A percentile compares a stretch with the other conserved stretches of the same genome.
These are phyloP conservation scores for Solanum chiquidenum DNA, from an alignment of 257 asterid species.

Conservation along the genomic window DNA sequence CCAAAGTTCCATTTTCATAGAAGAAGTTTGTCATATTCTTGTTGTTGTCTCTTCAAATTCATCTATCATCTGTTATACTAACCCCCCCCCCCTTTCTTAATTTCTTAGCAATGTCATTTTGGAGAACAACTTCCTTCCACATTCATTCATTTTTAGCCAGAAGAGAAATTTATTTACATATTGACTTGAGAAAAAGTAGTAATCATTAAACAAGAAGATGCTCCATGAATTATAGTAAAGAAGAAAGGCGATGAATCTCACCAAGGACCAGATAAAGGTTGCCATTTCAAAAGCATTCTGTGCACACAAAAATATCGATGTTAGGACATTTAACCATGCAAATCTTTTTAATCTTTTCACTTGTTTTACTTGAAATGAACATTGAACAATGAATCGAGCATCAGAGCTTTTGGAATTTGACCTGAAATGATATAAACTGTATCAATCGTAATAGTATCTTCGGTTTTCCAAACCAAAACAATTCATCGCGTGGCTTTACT, in stretches of 20 bases:
- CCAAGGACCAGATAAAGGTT: constrained; percentile 86
- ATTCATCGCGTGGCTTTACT: constrained; percentile 76
- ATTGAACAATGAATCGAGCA: background rate
- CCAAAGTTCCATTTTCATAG: background rate
- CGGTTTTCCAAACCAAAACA: constrained; percentile 91
- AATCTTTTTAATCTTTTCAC: background rate
- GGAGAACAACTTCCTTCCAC: background rate
- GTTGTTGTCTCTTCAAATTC: background rate
- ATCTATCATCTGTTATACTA: background rate
- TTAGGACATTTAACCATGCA: background rate
- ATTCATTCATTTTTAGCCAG: background rate
- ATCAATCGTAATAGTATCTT: constrained; percentile 60
- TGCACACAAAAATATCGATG: background rate
- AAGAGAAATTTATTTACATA: background rate
- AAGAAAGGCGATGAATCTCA: constrained; percentile 16
- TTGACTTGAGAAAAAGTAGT: background rate
- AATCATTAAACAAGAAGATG: background rate
- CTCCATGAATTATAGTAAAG: background rate
- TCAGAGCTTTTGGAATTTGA: constrained; percentile 1
- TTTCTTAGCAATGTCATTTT: background rate
- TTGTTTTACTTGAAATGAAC: background rate
- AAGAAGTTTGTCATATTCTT: background rate
- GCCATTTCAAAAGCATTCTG: constrained; percentile 99
- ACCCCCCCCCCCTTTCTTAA: background rate
- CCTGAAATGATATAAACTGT: constrained; percentile 92